Conservation (phyloP, 2,329 filamentous ascomycete species). For the Calonectria pseudoturangicola region DNA sequence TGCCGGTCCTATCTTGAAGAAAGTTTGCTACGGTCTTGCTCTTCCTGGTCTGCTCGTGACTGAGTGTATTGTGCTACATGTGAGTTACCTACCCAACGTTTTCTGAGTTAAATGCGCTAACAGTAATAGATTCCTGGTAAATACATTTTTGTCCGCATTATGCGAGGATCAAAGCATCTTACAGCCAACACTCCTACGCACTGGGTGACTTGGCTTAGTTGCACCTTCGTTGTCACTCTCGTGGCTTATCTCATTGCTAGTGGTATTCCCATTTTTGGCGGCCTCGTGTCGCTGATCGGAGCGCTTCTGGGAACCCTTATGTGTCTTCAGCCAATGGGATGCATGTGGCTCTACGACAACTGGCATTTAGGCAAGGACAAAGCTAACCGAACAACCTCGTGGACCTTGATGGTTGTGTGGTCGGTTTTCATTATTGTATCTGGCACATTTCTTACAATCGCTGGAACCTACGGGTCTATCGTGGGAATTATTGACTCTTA, state of each 20-base stretch:
- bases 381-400: slow-evolving; percentile 15
- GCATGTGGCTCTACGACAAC: slow-evolving; percentile 53
- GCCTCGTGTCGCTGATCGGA: slow-evolving; percentile 51
- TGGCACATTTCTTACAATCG: slow-evolving; percentile 26
- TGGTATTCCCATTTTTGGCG: slow-evolving; percentile 43
- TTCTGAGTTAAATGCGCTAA: too few relatives aligned
- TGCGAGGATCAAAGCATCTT: slow-evolving; percentile 33
- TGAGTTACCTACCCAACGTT: background rate
- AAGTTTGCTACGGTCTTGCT: slow-evolving; percentile 64
- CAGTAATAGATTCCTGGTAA: slow-evolving; percentile 39
- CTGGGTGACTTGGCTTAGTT: slow-evolving; percentile 39
- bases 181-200: slow-evolving; percentile 26
- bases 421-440: slow-evolving; percentile 44
- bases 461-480: slow-evolving; percentile 32
- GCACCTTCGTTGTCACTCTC: slow-evolving; percentile 44
- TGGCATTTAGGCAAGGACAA: slow-evolving; percentile 32
- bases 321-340: slow-evolving; percentile 52
- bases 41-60: slow-evolving; percentile 56
- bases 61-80: slow-evolving; percentile 16
- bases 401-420: slow-evolving; percentile 45
- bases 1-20: slow-evolving; percentile 64
- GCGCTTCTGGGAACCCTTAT: slow-evolving; percentile 53
- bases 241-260: slow-evolving; percentile 51
- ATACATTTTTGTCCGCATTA: slow-evolving; percentile 29
- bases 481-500: slow-evolving; percentile 53